A percentile compares a stretch with the other conserved stretches of the same genome.
phyloP scores from a whole-genome alignment of 306 rosid genomes.

The Rosa chinensis region DNA sequence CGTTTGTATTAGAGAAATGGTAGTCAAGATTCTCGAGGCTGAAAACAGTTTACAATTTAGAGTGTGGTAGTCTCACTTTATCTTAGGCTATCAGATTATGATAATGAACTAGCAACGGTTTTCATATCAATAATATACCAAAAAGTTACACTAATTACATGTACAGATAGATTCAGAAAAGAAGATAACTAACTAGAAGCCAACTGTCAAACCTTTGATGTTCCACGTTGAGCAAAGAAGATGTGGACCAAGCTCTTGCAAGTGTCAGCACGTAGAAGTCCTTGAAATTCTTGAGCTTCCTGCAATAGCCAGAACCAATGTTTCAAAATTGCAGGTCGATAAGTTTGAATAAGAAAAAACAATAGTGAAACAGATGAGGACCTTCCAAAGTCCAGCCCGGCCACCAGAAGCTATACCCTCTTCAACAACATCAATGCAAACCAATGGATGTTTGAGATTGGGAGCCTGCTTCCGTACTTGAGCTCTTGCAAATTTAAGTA shows the following conservation, averaged over 20 bases:
- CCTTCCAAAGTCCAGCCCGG: conserved; percentile 93
- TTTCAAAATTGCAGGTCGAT: conserved; percentile 22
- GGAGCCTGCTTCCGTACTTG: conserved; percentile 77
- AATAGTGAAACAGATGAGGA: conserved; percentile 36
- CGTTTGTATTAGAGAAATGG: not conserved
- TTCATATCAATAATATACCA: not conserved
- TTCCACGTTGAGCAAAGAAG: conserved; percentile 90
- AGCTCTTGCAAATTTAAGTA: conserved; percentile 71
- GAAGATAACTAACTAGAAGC: not conserved
- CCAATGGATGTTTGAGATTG: conserved; percentile 84
- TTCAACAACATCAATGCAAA: conserved; percentile 89
- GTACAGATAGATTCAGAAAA: not conserved
- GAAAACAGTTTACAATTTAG: not conserved
- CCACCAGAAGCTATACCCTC: conserved; percentile 83
- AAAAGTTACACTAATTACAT: not conserved
- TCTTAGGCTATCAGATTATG: not conserved
- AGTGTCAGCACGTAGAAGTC: conserved; percentile 57
- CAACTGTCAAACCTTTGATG: conserved; percentile 68
- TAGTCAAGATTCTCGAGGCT: not conserved
- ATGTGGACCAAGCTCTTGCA: conserved; percentile 80
- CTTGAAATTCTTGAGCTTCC: conserved; percentile 84
- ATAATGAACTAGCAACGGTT: not conserved
- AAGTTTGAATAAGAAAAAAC: not conserved
- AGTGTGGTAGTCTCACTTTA: not conserved
- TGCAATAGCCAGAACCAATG: conserved; percentile 45